phyloP scores from a whole-genome alignment of 1,139 yeast genomes.

The Pneumocystis carinii region DNA sequence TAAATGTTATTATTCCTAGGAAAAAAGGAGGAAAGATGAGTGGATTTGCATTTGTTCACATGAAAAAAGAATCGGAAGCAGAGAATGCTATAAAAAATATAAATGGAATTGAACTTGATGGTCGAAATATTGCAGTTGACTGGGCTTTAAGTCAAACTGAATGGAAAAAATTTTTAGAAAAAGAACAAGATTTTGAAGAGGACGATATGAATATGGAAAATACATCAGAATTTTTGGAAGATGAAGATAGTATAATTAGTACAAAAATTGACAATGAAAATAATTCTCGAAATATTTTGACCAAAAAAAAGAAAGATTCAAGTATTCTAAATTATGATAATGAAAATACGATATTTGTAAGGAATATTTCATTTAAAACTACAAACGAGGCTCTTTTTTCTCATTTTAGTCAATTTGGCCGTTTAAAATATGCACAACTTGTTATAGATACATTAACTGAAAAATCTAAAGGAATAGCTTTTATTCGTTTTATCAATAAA shows the following conservation, averaged over 20 bases:
- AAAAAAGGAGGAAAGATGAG: conserved; percentile 78
- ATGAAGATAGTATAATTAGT: background rate
- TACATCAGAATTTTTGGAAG: background rate
- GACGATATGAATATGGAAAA: conserved; percentile 15
- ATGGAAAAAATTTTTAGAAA: conserved; percentile 32
- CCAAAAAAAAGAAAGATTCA: conserved; percentile 1
- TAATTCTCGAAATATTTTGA: background rate
- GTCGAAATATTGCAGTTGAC: conserved; percentile 87
- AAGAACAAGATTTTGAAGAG: conserved; percentile 13
- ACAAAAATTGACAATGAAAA: background rate
- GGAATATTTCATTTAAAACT: conserved; percentile 91
- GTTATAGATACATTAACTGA: conserved; percentile 79
- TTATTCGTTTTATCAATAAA: conserved; percentile 63
- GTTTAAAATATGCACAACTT: conserved; percentile 82
- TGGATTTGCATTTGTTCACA: conserved; percentile 89
- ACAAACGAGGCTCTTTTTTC: conserved; percentile 60
- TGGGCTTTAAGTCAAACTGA: conserved; percentile 77
- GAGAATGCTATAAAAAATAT: conserved; percentile 64
- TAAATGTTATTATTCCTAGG: conserved; percentile 79
- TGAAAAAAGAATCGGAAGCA: conserved; percentile 70
- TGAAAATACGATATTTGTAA: conserved; percentile 49
- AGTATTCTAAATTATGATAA: conserved; percentile 19
- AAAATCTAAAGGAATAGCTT: conserved; percentile 85
- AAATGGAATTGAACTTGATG: conserved; percentile 64
- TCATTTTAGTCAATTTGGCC: conserved; percentile 73